These are phyloP conservation scores for Hypoxylon sp. DNA, from an alignment of 2,329 filamentous ascomycete genomes.

Conservation along the genomic window DNA sequence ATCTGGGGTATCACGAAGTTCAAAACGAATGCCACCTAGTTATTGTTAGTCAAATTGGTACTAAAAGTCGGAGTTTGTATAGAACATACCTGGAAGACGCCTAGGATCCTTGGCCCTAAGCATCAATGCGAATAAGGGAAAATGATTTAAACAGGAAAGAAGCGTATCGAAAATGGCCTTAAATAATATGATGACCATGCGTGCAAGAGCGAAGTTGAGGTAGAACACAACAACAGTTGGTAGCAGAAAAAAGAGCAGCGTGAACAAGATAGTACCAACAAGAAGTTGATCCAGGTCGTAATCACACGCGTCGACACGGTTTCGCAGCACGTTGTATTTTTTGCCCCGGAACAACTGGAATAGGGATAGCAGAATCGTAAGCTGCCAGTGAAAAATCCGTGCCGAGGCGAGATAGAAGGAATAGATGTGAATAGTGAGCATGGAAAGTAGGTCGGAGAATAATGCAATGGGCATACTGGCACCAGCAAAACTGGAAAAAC, in stretches of 20 bases:
- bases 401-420: slow-evolving; percentile 97
- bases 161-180: slow-evolving; percentile 92
- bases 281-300: slow-evolving; percentile 97
- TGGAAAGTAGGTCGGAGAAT: slow-evolving; percentile 90
- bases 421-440: slow-evolving; percentile 95
- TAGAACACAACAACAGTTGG: slow-evolving; percentile 98
- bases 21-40: slow-evolving; percentile 84
- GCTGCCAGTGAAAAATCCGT: slow-evolving; percentile 97
- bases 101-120: slow-evolving; percentile 90
- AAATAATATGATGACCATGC: slow-evolving; percentile 93
- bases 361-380: slow-evolving; percentile 95
- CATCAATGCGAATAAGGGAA: slow-evolving; percentile 97
- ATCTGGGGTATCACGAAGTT: slow-evolving; percentile 78
- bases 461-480: slow-evolving; percentile 97
- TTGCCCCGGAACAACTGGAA: slow-evolving; percentile 98
- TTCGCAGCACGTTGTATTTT: slow-evolving; percentile 95
- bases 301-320: slow-evolving; percentile 98
- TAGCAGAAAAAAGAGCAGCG: slow-evolving; percentile 90
- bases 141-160: slow-evolving; percentile 94
- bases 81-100: slow-evolving; percentile 78
- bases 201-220: slow-evolving; percentile 90
- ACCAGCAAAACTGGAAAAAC: slow-evolving; percentile 92
- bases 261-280: slow-evolving; percentile 95
- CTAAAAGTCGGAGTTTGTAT: not conserved
- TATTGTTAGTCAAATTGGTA: slow-evolving; percentile 18